These are phyloP conservation scores for Aspergillus haitiensis DNA, from an alignment of 495 filamentous ascomycete genomes.

Conservation along the genomic window DNA sequence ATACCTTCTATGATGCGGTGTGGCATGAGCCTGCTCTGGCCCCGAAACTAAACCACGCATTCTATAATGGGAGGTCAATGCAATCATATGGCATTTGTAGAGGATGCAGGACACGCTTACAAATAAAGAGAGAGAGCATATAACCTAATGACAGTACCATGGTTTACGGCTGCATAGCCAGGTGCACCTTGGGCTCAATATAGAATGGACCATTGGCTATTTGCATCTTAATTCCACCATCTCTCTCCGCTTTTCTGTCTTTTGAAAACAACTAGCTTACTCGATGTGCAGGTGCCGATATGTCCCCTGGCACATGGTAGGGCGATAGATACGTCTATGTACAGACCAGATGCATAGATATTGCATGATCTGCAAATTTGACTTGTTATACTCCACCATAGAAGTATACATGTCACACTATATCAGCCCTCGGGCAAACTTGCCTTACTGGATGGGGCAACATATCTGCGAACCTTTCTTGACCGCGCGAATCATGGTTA, in stretches of 20 bases:
- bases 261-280: slow-evolving; percentile 25
- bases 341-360: slow-evolving; percentile 25
- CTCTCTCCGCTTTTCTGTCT: slow-evolving; percentile 21
- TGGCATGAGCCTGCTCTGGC: background rate
- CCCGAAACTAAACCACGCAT: background rate
- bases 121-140: background rate
- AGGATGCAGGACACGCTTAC: background rate
- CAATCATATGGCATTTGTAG: background rate
- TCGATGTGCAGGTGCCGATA: slow-evolving; percentile 21
- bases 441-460: slow-evolving; percentile 11
- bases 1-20: slow-evolving; percentile 8
- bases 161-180: slow-evolving; percentile 13
- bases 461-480: slow-evolving; percentile 12
- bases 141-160: background rate
- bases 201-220: background rate
- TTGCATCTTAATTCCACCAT: slow-evolving; percentile 12
- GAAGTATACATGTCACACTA: slow-evolving; percentile 23
- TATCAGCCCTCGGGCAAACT: slow-evolving; percentile 1
- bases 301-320: slow-evolving; percentile 22
- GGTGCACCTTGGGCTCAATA: slow-evolving; percentile 5
- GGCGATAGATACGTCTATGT: slow-evolving; percentile 3
- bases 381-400: slow-evolving; percentile 18
- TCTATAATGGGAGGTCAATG: background rate
- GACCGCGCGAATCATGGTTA: background rate
- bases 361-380: slow-evolving; percentile 18